Conservation (phyloP, 1,139 yeast genomes). For the Lodderomyces theae region DNA sequence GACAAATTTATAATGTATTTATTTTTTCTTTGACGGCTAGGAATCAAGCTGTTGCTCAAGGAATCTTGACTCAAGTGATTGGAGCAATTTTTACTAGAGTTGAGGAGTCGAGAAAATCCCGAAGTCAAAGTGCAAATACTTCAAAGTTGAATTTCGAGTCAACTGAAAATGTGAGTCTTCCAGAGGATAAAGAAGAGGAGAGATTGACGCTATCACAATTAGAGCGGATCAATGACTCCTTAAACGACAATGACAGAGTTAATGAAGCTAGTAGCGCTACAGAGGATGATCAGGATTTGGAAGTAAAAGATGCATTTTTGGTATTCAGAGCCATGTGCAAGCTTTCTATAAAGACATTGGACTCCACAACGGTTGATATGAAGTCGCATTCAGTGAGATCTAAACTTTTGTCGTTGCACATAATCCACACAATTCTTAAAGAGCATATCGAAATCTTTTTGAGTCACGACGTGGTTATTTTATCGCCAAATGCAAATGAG, state of each 20-base stretch:
- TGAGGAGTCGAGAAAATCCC: slow-evolving; percentile 26
- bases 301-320: slow-evolving; percentile 86
- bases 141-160: slow-evolving; percentile 1
- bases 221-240: slow-evolving; percentile 53
- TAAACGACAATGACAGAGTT: slow-evolving; percentile 47
- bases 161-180: slow-evolving; percentile 2
- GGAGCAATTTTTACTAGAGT: slow-evolving; percentile 82
- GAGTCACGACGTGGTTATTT: slow-evolving; percentile 59
- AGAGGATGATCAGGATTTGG: slow-evolving; percentile 59
- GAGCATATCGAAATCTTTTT: slow-evolving; percentile 83
- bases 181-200: slow-evolving; percentile 13
- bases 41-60: slow-evolving; percentile 94
- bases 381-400: slow-evolving; percentile 90
- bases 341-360: slow-evolving; percentile 76
- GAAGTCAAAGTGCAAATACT: slow-evolving; percentile 17
- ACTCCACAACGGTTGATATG: slow-evolving; percentile 74
- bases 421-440: slow-evolving; percentile 80
- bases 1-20: slow-evolving; percentile 91
- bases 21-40: slow-evolving; percentile 76
- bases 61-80: slow-evolving; percentile 87
- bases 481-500: slow-evolving; percentile 56
- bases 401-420: slow-evolving; percentile 81
- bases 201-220: slow-evolving; percentile 58
- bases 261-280: slow-evolving; percentile 49
- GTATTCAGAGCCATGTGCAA: slow-evolving; percentile 94